Conservation (phyloP, 106 monocot species). For the Gastrodia elata region DNA sequence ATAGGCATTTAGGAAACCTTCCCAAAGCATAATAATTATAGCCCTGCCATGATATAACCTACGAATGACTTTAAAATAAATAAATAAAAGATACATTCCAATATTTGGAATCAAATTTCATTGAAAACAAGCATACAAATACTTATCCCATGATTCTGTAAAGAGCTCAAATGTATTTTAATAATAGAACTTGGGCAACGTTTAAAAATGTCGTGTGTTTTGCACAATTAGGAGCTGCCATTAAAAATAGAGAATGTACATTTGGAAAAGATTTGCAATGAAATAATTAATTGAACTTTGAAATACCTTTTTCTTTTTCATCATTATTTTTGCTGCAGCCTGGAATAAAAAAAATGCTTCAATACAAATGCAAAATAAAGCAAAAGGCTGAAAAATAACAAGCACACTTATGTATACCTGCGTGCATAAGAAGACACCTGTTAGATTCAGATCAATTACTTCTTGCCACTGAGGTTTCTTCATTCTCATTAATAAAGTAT, state of each 20-base stretch:
- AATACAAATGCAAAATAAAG: background rate
- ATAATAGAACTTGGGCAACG: background rate
- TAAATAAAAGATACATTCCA: background rate
- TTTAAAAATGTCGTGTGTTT: background rate
- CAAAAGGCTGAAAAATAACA: background rate
- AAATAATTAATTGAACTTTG: background rate
- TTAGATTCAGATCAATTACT: conserved; percentile 83
- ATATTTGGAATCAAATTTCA: background rate
- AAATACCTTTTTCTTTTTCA: conserved; percentile 86
- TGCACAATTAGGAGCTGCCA: background rate
- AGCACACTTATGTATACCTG: conserved; percentile 32
- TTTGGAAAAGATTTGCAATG: background rate
- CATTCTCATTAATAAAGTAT: conserved; percentile 86
- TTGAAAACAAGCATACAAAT: background rate
- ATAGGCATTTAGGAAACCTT: no score
- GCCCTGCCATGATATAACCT: no score
- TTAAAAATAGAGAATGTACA: background rate
- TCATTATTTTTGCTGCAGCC: conserved; percentile 88
- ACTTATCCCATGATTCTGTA: background rate
- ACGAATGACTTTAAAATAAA: no score
- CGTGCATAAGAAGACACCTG: conserved; percentile 82
- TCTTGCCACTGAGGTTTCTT: conserved; percentile 89
- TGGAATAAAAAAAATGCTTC: conserved; percentile 20
- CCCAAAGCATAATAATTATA: no score
- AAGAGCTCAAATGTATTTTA: background rate